These are phyloP conservation scores for Syzygium jambos DNA, from an alignment of 345 rosid species.

Conservation along the genomic window DNA sequence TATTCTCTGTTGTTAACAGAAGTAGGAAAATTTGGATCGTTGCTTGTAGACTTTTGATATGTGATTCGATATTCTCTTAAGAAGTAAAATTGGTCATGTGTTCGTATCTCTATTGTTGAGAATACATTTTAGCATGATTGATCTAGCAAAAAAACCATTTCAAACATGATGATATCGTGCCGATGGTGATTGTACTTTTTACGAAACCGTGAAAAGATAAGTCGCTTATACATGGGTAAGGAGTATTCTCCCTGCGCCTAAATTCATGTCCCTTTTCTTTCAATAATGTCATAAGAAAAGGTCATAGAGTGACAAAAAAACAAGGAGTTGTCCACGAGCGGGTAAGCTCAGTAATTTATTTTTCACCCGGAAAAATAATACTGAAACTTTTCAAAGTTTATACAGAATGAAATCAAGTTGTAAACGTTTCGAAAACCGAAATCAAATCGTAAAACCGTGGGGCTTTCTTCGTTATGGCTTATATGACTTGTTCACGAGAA, in stretches of 20 bases:
- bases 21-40: fast-evolving
- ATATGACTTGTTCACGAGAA: neutral
- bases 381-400: neutral
- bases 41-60: fast-evolving
- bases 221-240: neutral
- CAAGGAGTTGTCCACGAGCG: neutral
- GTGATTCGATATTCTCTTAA: neutral
- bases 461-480: neutral
- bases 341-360: neutral
- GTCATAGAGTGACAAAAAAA: neutral
- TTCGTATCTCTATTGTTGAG: neutral
- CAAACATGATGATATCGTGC: neutral
- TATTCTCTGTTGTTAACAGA: neutral
- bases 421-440: neutral
- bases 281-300: neutral
- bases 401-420: neutral
- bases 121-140: neutral
- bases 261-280: neutral
- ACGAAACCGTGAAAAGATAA: neutral
- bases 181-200: neutral
- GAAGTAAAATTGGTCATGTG: neutral
- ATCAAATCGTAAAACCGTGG: neutral
- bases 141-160: neutral
- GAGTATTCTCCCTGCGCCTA: neutral
- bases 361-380: neutral